Evolutionary conservation across 1,139 yeast species (phyloP).

Genomic region (Sugiyamaella xylanicola): DNA sequence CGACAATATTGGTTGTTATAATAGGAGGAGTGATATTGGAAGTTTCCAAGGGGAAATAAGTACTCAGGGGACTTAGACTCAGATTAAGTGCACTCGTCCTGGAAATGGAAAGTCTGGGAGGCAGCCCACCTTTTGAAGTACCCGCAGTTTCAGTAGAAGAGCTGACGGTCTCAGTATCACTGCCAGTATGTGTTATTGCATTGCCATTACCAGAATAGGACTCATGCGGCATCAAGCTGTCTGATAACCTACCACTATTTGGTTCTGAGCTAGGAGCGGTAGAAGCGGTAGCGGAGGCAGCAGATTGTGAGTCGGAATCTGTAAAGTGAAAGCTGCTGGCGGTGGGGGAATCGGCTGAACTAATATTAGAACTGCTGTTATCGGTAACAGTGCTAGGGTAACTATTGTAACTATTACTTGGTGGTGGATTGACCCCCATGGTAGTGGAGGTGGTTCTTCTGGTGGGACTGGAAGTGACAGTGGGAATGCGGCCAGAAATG

Average conservation of each 20-base stretch:
- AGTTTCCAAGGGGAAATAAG: slow-evolving; percentile 9
- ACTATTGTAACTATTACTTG: too few relatives aligned
- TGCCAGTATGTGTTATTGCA: neutral
- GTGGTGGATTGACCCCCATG: too few relatives aligned
- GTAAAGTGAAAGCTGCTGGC: neutral
- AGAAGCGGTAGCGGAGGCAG: neutral
- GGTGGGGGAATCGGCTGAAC: neutral
- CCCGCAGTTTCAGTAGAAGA: neutral
- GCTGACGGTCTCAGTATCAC: neutral
- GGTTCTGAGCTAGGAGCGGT: neutral
- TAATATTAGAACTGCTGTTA: neutral
- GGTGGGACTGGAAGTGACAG: neutral
- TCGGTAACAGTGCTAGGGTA: too few relatives aligned
- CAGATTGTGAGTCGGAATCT: neutral
- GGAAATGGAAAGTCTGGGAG: neutral
- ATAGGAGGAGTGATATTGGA: slow-evolving; percentile 7
- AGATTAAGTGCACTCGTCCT: neutral
- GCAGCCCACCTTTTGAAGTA: neutral
- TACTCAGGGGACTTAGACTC: neutral
- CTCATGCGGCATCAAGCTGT: slow-evolving; percentile 14
- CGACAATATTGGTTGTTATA: slow-evolving; percentile 13
- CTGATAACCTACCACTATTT: slow-evolving; percentile 5
- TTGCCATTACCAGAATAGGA: slow-evolving; percentile 9
- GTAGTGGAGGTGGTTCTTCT: too few relatives aligned
- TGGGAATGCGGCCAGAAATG: neutral